Percentiles rank a stretch among this genome's conserved stretches.
These are phyloP conservation scores for Trametes hirsuta DNA, from an alignment of 1,284 basidiomycete species.

Conservation along the genomic window DNA sequence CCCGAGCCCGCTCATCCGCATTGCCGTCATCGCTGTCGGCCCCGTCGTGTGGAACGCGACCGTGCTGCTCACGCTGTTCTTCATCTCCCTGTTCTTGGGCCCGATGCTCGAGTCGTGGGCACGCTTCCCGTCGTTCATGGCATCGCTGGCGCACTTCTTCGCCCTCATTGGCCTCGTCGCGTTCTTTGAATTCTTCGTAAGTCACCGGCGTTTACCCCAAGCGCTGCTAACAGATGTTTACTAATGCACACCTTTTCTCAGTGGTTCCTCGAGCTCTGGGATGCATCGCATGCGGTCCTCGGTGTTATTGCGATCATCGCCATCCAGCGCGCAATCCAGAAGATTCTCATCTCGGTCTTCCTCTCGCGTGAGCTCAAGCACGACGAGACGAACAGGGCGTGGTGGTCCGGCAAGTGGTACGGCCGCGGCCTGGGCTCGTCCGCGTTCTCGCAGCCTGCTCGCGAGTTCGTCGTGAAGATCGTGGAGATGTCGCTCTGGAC, in stretches of 20 bases:
- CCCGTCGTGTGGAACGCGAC: slow-evolving; percentile 97
- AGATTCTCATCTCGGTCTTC: slow-evolving; percentile 91
- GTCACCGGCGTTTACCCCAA: slow-evolving; percentile 38
- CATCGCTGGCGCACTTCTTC: slow-evolving; percentile 83
- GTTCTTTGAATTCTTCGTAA: slow-evolving; percentile 94
- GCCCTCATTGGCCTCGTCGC: slow-evolving; percentile 81
- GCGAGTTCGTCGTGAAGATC: slow-evolving; percentile 96
- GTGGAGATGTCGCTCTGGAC: slow-evolving; percentile 96
- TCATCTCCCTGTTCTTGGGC: slow-evolving; percentile 89
- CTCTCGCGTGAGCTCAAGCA: slow-evolving; percentile 95
- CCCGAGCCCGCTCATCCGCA: slow-evolving; percentile 86
- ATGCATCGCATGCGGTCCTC: slow-evolving; percentile 90
- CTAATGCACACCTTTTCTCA: slow-evolving; percentile 38
- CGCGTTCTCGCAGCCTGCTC: slow-evolving; percentile 91
- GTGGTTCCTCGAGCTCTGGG: slow-evolving; percentile 99
- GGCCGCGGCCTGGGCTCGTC: slow-evolving; percentile 87
- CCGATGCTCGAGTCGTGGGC: slow-evolving; percentile 87
- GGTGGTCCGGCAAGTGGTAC: slow-evolving; percentile 99
- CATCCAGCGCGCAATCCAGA: slow-evolving; percentile 90
- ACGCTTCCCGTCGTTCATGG: slow-evolving; percentile 90
- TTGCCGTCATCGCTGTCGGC: slow-evolving; percentile 89
- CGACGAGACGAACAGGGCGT: slow-evolving; percentile 95
- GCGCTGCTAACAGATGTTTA: not conserved
- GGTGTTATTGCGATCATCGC: slow-evolving; percentile 86
- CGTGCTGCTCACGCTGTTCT: slow-evolving; percentile 85